These are phyloP conservation scores for Aspergillus tamarii DNA, from an alignment of 2,329 filamentous ascomycete genomes.

Conservation along the genomic window DNA sequence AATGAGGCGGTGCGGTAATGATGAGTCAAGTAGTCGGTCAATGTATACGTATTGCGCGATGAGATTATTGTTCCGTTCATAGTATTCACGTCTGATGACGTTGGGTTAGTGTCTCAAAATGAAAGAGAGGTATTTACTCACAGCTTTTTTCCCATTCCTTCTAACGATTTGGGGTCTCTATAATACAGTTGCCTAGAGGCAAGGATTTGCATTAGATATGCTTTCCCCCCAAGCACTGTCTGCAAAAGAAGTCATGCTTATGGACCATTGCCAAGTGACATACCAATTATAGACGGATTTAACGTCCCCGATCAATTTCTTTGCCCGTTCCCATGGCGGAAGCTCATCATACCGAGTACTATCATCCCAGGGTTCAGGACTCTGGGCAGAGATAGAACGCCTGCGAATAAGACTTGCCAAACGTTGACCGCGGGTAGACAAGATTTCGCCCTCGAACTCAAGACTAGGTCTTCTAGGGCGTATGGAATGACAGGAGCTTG, in stretches of 20 bases:
- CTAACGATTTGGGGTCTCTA: slow-evolving; percentile 76
- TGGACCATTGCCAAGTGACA: neutral
- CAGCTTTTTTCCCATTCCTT: slow-evolving; percentile 71
- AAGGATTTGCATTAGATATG: neutral
- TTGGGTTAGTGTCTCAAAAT: slow-evolving; percentile 4
- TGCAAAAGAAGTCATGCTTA: neutral
- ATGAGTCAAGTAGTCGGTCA: slow-evolving; percentile 85
- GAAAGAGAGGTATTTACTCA: slow-evolving; percentile 37
- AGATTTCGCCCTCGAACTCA: slow-evolving; percentile 38
- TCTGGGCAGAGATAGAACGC: slow-evolving; percentile 26
- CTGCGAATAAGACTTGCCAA: slow-evolving; percentile 36
- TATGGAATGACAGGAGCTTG: slow-evolving; percentile 16
- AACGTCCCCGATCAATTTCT: slow-evolving; percentile 75
- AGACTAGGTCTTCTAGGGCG: slow-evolving; percentile 35
- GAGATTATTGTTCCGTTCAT: slow-evolving; percentile 84
- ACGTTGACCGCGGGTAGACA: slow-evolving; percentile 45
- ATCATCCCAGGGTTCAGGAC: slow-evolving; percentile 22
- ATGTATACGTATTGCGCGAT: slow-evolving; percentile 94
- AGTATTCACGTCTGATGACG: slow-evolving; percentile 70
- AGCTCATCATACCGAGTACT: slow-evolving; percentile 13
- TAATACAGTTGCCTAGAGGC: slow-evolving; percentile 70
- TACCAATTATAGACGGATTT: slow-evolving; percentile 83
- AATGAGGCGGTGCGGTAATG: slow-evolving; percentile 86
- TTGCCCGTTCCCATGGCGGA: slow-evolving; percentile 18
- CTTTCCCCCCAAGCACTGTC: neutral